phyloP scores from a whole-genome alignment of 768 basidiomycete species.

The Auricularia heimuer region DNA sequence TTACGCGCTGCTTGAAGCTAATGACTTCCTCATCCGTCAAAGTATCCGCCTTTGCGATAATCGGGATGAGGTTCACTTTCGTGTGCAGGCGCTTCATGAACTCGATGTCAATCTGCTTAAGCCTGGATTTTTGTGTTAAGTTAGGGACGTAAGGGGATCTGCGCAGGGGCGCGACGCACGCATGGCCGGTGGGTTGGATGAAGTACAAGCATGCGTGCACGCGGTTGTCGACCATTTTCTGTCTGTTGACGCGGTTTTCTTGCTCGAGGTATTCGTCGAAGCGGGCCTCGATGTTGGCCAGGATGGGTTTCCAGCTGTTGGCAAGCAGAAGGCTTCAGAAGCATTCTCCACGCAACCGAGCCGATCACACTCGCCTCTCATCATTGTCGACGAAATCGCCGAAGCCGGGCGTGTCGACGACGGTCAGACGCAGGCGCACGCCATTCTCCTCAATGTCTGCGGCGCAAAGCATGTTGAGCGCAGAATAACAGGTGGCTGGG shows the following conservation, averaged over 20 bases:
- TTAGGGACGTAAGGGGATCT: slow-evolving; percentile 2
- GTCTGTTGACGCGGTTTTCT: slow-evolving; percentile 95
- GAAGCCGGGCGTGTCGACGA: slow-evolving; percentile 98
- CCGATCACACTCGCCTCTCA: slow-evolving; percentile 55
- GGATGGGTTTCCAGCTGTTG: slow-evolving; percentile 91
- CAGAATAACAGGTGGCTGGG: background rate
- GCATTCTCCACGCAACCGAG: background rate
- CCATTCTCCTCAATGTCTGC: slow-evolving; percentile 98
- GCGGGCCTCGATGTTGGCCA: slow-evolving; percentile 95
- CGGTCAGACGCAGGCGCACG: slow-evolving; percentile 92
- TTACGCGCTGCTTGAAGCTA: slow-evolving; percentile 86
- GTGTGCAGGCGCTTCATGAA: slow-evolving; percentile 97
- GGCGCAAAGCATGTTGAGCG: slow-evolving; percentile 6
- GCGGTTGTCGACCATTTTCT: slow-evolving; percentile 90
- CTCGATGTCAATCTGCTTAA: slow-evolving; percentile 97
- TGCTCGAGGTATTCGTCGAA: slow-evolving; percentile 97
- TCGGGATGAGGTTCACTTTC: slow-evolving; percentile 95
- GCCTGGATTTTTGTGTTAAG: slow-evolving; percentile 32
- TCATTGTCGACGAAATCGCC: slow-evolving; percentile 99
- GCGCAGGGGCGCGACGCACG: slow-evolving; percentile 46
- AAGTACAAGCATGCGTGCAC: slow-evolving; percentile 99
- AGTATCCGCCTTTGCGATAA: slow-evolving; percentile 98
- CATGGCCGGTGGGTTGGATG: slow-evolving; percentile 96
- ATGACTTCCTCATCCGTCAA: slow-evolving; percentile 92
- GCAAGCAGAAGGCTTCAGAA: background rate